Conservation (phyloP, 73 alveolate genomes). For the Paraurostyla sp. region DNA sequence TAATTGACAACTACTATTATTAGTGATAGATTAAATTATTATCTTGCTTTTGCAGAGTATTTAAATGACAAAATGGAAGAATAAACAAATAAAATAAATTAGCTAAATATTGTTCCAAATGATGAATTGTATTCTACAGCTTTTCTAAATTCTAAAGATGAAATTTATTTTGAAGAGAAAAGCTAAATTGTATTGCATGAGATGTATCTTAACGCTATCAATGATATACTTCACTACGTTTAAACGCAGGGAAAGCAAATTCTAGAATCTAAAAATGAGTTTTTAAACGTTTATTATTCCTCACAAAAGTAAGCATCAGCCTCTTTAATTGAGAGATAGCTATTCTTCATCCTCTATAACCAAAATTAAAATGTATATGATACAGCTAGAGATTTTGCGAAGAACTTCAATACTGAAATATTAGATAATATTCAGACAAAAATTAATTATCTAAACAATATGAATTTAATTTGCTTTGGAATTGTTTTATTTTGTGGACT, state of each 20-base stretch:
- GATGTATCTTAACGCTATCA: no score
- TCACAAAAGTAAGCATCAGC: background rate
- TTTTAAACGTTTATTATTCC: background rate
- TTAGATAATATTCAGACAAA: background rate
- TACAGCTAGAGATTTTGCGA: background rate
- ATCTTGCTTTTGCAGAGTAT: background rate
- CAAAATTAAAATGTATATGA: background rate
- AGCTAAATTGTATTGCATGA: no score
- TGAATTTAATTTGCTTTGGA: background rate
- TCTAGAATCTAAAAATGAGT: background rate
- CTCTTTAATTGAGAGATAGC: background rate
- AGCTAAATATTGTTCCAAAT: background rate
- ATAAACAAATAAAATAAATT: background rate
- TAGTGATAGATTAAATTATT: background rate
- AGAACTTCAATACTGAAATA: background rate
- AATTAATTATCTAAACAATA: background rate
- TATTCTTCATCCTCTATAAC: background rate
- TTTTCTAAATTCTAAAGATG: no score
- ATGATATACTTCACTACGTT: no score
- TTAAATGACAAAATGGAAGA: background rate
- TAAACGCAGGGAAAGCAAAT: background rate
- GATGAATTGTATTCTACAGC: no score
- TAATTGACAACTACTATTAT: background rate
- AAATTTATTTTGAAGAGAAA: no score
- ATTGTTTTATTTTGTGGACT: background rate